Conservation (phyloP, 805 yeast genomes). For the Candida boleticola region DNA sequence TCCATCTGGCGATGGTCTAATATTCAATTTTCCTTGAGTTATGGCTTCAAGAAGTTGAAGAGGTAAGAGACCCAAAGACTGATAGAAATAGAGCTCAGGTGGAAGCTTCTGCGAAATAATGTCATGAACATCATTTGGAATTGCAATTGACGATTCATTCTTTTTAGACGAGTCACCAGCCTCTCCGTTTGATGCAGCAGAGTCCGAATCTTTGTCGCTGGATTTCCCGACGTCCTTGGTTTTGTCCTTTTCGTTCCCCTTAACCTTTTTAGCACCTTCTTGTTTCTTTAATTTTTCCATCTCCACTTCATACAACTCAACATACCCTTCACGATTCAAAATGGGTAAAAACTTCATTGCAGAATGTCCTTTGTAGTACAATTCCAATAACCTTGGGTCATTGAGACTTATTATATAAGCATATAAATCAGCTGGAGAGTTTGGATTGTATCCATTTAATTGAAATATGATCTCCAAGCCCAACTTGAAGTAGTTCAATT, state of each 20-base stretch:
- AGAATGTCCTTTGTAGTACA: constrained; percentile 66
- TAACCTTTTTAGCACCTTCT: not conserved
- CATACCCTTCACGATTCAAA: constrained; percentile 63
- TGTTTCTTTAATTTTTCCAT: constrained; percentile 28
- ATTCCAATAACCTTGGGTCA: constrained; percentile 43
- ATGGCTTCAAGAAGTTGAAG: constrained; percentile 65
- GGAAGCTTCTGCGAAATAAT: constrained; percentile 83
- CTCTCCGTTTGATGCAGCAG: not conserved
- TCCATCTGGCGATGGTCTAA: constrained; percentile 67
- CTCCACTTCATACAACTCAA: constrained; percentile 53
- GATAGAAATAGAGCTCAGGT: constrained; percentile 79
- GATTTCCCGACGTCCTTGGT: not conserved
- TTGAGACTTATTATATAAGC: constrained; percentile 48
- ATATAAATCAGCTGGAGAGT: constrained; percentile 30
- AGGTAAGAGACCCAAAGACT: constrained; percentile 71
- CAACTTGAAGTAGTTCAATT: constrained; percentile 38
- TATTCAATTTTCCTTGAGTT: constrained; percentile 58
- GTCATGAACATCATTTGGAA: constrained; percentile 81
- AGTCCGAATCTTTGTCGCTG: not conserved
- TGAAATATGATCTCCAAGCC: constrained; percentile 40
- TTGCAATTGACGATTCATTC: constrained; percentile 18
- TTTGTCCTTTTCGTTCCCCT: constrained; percentile 1
- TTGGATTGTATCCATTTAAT: constrained; percentile 26
- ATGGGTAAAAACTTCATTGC: constrained; percentile 74
- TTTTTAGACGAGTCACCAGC: not conserved